phyloP scores from a whole-genome alignment of 73 alveolate genomes.

The Paramecium caudatum region DNA sequence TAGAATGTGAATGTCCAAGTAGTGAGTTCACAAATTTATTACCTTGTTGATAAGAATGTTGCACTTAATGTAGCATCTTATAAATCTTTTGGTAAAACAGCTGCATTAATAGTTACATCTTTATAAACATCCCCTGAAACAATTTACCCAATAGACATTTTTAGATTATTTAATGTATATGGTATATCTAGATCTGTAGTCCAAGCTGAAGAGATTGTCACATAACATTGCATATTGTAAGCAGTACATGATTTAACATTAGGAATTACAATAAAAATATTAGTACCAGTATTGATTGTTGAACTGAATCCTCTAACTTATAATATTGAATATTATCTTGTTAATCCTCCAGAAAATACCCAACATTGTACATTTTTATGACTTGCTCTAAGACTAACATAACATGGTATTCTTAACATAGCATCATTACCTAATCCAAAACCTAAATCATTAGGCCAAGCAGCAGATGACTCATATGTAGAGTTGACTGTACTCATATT shows the following conservation, averaged over 20 bases:
- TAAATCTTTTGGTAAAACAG: background rate
- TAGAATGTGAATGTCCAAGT: slow-evolving; percentile 37
- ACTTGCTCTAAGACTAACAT: background rate
- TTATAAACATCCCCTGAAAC: slow-evolving; percentile 9
- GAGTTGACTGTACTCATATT: slow-evolving; percentile 67
- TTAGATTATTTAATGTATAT: slow-evolving; percentile 56
- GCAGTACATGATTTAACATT: slow-evolving; percentile 52
- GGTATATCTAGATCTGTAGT: slow-evolving; percentile 71
- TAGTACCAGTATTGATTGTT: slow-evolving; percentile 19
- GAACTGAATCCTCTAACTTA: slow-evolving; percentile 65
- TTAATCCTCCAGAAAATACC: slow-evolving; percentile 58
- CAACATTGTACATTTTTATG: slow-evolving; percentile 68
- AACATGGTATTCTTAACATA: slow-evolving; percentile 51
- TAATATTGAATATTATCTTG: slow-evolving; percentile 51
- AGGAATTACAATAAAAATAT: slow-evolving; percentile 52
- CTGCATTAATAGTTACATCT: slow-evolving; percentile 31
- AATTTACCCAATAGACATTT: background rate
- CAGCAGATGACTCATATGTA: slow-evolving; percentile 66
- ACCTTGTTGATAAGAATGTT: background rate
- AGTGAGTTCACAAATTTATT: slow-evolving; percentile 3
- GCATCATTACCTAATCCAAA: slow-evolving; percentile 33
- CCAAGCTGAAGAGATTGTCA: slow-evolving; percentile 66
- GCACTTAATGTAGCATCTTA: slow-evolving; percentile 47
- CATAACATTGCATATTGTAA: slow-evolving; percentile 50
- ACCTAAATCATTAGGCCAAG: slow-evolving; percentile 68